Base-by-base conservation (phyloP, 805 yeast genomes). In the Priceomyces melissophilus region DNA sequence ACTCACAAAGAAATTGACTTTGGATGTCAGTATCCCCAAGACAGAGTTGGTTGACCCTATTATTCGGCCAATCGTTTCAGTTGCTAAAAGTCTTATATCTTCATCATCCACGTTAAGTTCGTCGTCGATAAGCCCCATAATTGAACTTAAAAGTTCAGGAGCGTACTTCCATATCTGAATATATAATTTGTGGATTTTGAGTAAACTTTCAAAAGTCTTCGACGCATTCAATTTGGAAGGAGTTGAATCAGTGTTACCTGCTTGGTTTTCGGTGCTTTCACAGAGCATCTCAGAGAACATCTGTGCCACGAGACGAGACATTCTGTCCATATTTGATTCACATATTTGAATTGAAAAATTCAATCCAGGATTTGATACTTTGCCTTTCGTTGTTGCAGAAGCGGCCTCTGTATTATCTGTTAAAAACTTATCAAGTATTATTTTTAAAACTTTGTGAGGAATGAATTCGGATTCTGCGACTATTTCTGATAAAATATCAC, bases 101-200 rank as follows among this genome's bases (percentile, higher is more conserved):
- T 77, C 79, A 48, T 81, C 76, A 32, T 83, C 86, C 0, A 95
- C 87, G 43, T 79, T 79, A 32, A 89, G 63, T 49, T 89, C 95
- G 52, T 86, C 88, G 48, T 86, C 87, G 3, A 89, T 66, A 38
- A 87, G 74, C 0, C 95, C 93, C 71, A 86, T 78, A 0, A 85
- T 84, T 1, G 93, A 78, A 3, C 77, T 72, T 9, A 87, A 67
- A 14, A 86, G 63, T 35, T 84, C 93, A 0, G 96, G 96, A 0
- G 81, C 81, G 38, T 77, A 72, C 49, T 71, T 77, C 96, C 96
- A 90, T 2, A 89, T 65, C 44, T 82, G 82, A 2, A 81, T 63
- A 0, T 82, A 65, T 27, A 87, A 62, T 10, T 60, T 70, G 53
- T 88, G 95, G 3, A 86, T 67, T 52, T 81, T 82, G 9, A 67